These are phyloP conservation scores for Vitis hybrid DNA, from an alignment of 177 flowering plant species.

Conservation along the genomic window DNA sequence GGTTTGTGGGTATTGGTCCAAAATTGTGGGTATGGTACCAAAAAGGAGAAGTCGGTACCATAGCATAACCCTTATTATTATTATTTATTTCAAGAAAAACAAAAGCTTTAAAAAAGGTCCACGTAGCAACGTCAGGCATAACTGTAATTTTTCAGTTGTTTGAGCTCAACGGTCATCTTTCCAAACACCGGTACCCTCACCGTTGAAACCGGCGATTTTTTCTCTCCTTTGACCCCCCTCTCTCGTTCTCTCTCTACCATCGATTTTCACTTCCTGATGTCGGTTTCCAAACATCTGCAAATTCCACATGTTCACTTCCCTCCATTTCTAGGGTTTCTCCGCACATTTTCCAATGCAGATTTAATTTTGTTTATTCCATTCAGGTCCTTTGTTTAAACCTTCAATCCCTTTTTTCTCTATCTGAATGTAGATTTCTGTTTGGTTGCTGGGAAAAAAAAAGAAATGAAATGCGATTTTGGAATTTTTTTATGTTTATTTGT, in stretches of 20 bases:
- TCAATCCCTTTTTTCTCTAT: background rate
- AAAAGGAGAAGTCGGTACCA: too few species aligned
- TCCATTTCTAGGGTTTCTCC: background rate
- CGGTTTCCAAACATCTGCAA: background rate
- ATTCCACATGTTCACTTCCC: background rate
- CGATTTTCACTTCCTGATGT: conserved; percentile 9
- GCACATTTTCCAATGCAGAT: background rate
- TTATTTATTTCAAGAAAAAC: too few species aligned
- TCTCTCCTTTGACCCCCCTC: background rate
- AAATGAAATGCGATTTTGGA: background rate
- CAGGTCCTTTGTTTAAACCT: background rate
- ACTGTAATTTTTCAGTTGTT: too few species aligned
- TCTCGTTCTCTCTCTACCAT: background rate
- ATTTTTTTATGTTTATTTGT: background rate
- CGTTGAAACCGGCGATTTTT: conserved; percentile 19
- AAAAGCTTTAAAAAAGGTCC: too few species aligned
- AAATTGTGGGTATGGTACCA: too few species aligned
- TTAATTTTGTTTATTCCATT: background rate
- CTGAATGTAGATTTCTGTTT: background rate
- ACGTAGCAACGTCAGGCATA: too few species aligned
- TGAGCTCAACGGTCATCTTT: too few species aligned
- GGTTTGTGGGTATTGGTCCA: too few species aligned
- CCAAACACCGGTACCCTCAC: background rate
- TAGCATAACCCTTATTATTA: too few species aligned
- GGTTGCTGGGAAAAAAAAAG: background rate